Base-by-base conservation (phyloP, 78 protist genomes). In the Tieghemostelium lacteum region DNA sequence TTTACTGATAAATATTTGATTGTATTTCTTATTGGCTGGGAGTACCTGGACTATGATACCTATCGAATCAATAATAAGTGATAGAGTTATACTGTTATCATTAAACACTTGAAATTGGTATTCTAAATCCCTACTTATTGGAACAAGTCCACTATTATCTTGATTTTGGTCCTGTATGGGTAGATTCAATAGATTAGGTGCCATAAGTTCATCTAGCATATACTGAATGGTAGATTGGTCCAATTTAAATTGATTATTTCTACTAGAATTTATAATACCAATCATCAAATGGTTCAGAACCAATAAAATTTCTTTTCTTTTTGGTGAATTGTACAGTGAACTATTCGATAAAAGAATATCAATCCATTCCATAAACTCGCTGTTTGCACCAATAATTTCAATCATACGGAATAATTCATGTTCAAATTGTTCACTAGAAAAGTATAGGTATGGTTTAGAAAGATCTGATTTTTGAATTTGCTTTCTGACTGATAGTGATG, bases 191-290 rank as follows among this genome's bases (percentile, higher is more conserved):
- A 83, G 17, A 55, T 39, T 60, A 37, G 76, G 76, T 31, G 61
- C 28, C 34, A 83, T 31, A 29, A 67, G 17, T 70, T 83, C 91
- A 40, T 83, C 91, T 24, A 83, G 36, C 17, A 83, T 69, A 45
- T 83, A 83, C 29, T 57, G 74, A 42, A 69, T 49, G 0, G 73
- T 58, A 45, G 91, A 69, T 52, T 60, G 60, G 45, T 83, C 91
- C 3, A 57, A 19, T 1, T 3, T n/a, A 57, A n/a, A 7, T 16
- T 74, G 19, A 52, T 1, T 62, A 37, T 60, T 19, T 4, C 14
- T 36, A 7, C 36, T 31, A 16, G 1, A 39, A 8, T 28, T 1
- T 22, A 45, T 45, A 24, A 5, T 34, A 2, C 88, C 88, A 64
- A 78, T 54, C 62, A 78, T 49, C 31, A 78, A 28, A 33, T 83